These are phyloP conservation scores for Shiraia bambusicola DNA, from an alignment of 2,329 filamentous ascomycete genomes.

Conservation along the genomic window DNA sequence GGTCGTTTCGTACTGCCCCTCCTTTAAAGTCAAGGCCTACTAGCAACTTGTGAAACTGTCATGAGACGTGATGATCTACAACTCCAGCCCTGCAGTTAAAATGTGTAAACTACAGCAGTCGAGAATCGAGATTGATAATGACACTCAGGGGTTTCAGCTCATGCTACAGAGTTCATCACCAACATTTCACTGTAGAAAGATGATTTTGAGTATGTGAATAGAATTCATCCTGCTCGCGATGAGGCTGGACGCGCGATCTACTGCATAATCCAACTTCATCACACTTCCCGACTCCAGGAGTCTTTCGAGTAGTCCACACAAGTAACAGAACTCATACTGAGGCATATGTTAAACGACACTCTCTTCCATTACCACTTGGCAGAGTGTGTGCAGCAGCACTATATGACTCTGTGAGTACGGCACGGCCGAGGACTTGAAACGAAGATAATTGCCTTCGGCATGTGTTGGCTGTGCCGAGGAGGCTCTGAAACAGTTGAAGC, in stretches of 20 bases:
- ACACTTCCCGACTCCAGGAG: too few species aligned
- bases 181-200: too few species aligned
- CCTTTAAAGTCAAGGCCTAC: conserved; percentile 6
- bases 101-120: conserved; percentile 17
- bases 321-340: too few species aligned
- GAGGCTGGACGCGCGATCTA: too few species aligned
- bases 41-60: conserved; percentile 31
- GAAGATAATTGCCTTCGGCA: neutral
- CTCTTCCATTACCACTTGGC: too few species aligned
- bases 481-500: conserved; percentile 10
- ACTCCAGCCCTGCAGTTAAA: conserved; percentile 23
- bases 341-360: too few species aligned
- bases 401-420: too few species aligned
- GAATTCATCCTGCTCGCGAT: neutral
- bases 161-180: neutral
- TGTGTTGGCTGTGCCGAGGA: neutral
- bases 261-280: neutral
- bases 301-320: too few species aligned
- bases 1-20: conserved; percentile 5
- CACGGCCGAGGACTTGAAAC: too few species aligned
- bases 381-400: too few species aligned
- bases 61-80: conserved; percentile 33
- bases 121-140: conserved; percentile 1
- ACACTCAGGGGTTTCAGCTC: neutral
- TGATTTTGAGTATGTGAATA: too few species aligned